A percentile compares a stretch with the other conserved stretches of the same genome.
phyloP scores from a whole-genome alignment of 108 stramenopile species.

The Cyclotella cryptica region DNA sequence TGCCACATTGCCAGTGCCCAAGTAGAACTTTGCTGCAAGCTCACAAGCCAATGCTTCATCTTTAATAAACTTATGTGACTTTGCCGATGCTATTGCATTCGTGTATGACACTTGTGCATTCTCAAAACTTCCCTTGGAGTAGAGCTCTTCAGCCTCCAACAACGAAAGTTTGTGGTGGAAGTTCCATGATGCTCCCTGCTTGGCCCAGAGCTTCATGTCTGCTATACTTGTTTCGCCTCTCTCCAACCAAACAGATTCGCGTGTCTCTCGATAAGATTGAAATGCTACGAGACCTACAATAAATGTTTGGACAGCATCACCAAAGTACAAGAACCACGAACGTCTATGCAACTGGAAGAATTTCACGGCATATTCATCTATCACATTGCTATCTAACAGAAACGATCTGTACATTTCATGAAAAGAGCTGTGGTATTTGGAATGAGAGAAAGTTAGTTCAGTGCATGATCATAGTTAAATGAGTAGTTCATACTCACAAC shows the following conservation, averaged over 20 bases:
- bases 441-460: too few species aligned
- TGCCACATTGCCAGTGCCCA: conserved; percentile 2
- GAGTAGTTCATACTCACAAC: conserved; percentile 9
- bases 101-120: conserved; percentile 13
- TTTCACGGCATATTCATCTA: conserved; percentile 1
- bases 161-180: conserved; percentile 29
- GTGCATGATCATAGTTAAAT: too few species aligned
- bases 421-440: neutral
- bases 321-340: neutral
- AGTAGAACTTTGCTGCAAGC: conserved; percentile 21
- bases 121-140: conserved; percentile 3
- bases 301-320: neutral
- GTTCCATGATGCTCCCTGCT: conserved; percentile 11
- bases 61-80: conserved; percentile 9
- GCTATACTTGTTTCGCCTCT: conserved; percentile 2
- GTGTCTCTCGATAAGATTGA: conserved; percentile 9
- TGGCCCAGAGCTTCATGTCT: conserved; percentile 15
- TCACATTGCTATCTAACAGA: neutral
- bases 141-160: conserved; percentile 33
- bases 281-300: conserved; percentile 20
- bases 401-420: conserved; percentile 4
- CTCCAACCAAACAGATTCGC: neutral
- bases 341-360: neutral
- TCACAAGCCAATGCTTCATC: conserved; percentile 43
- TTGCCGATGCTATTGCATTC: conserved; percentile 26